Percentiles rank a stretch among this genome's conserved stretches.
Evolutionary conservation across 768 basidiomycete genomes (phyloP).

Genomic region (Hericium alpestre): DNA sequence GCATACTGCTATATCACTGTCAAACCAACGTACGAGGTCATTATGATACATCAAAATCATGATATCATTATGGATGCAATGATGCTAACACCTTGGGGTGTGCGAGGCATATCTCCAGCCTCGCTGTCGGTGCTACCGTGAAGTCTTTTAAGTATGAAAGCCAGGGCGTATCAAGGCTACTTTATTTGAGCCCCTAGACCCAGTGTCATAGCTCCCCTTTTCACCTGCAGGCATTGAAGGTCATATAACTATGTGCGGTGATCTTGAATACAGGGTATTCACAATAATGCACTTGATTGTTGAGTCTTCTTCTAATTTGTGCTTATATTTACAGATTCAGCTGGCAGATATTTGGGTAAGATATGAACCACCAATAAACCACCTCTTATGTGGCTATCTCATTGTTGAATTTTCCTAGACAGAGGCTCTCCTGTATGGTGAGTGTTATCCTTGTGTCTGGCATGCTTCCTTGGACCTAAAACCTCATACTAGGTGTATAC

Average conservation of each 20-base stretch:
- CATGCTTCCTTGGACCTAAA: neutral
- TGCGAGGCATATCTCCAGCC: no score
- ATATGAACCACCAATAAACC: neutral
- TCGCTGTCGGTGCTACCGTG: no score
- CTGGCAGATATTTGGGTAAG: neutral
- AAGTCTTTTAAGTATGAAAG: no score
- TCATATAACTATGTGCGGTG: neutral
- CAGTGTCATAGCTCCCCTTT: neutral
- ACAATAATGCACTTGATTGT: neutral
- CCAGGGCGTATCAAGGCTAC: no score
- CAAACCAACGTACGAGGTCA: no score
- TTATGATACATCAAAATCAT: no score
- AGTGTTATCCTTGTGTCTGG: neutral
- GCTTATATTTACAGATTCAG: neutral
- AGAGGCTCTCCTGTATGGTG: neutral
- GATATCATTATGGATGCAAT: no score
- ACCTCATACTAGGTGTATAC: neutral
- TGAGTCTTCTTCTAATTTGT: neutral
- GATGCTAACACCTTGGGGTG: no score
- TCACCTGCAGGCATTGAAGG: neutral
- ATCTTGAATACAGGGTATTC: neutral
- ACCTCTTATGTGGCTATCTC: neutral
- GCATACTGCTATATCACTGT: no score
- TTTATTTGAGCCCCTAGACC: no score
- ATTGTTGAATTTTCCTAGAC: neutral